These are phyloP conservation scores for Naegleria fowleri DNA, from an alignment of 208 protist species.

Conservation along the genomic window DNA sequence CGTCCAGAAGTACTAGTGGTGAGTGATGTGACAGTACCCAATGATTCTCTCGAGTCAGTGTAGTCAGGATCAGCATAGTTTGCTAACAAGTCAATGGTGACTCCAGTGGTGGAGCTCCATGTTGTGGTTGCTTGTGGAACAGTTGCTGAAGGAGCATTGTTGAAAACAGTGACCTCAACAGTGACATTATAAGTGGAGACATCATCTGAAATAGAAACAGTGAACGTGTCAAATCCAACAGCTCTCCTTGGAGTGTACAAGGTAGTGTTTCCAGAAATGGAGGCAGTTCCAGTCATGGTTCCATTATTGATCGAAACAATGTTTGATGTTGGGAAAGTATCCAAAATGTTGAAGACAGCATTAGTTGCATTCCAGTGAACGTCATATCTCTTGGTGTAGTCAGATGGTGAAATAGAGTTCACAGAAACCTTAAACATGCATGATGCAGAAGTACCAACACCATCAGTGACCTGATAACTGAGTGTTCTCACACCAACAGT, in stretches of 20 bases:
- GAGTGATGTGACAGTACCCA: neutral
- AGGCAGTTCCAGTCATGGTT: neutral
- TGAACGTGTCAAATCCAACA: neutral
- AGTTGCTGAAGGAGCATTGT: neutral
- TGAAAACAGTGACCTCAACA: neutral
- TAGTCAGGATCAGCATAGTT: neutral
- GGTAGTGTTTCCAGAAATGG: neutral
- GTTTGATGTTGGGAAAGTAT: neutral
- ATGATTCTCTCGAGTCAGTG: neutral
- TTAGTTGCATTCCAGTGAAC: neutral
- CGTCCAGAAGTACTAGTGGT: neutral
- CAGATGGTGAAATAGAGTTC: neutral
- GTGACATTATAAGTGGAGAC: neutral
- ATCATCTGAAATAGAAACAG: neutral
- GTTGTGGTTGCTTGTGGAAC: neutral
- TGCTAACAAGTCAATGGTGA: neutral
- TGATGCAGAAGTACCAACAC: neutral
- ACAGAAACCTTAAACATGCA: neutral
- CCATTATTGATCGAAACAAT: neutral
- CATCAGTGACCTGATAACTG: too few species aligned
- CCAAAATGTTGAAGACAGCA: neutral
- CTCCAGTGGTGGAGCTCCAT: neutral
- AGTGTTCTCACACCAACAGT: neutral
- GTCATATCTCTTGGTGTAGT: neutral
- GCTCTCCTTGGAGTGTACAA: neutral